Evolutionary conservation across 768 basidiomycete species (phyloP).

Genomic region (Hygrophorus pudorinus): DNA sequence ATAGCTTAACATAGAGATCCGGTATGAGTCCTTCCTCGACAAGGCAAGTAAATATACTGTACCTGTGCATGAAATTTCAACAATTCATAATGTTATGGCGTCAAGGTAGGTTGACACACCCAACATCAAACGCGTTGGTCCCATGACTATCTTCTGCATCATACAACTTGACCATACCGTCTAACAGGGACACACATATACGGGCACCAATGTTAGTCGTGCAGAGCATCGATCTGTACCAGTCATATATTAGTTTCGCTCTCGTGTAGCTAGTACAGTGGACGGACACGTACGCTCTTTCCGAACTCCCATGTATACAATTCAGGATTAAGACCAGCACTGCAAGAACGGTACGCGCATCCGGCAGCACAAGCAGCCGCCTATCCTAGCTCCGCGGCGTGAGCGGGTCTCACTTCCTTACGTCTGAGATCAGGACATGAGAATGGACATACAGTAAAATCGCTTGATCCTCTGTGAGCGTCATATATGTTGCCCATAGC

Average conservation of each 20-base stretch:
- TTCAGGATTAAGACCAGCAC: slow-evolving; percentile 66
- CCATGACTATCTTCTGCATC: slow-evolving; percentile 61
- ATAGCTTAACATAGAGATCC: slow-evolving; percentile 48
- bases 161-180: slow-evolving; percentile 59
- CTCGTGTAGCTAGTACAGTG: slow-evolving; percentile 1
- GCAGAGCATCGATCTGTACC: slow-evolving; percentile 39
- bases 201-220: slow-evolving; percentile 47
- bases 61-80: slow-evolving; percentile 28
- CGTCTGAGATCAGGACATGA: slow-evolving; percentile 3
- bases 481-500: slow-evolving; percentile 58
- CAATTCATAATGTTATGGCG: slow-evolving; percentile 4
- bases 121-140: slow-evolving; percentile 66
- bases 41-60: slow-evolving; percentile 52
- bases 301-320: slow-evolving; percentile 47
- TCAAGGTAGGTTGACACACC: slow-evolving; percentile 31
- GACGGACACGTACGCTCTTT: slow-evolving; percentile 40
- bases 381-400: slow-evolving; percentile 20
- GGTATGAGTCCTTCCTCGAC: slow-evolving; percentile 51
- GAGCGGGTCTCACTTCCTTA: slow-evolving; percentile 10
- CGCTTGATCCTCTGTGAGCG: slow-evolving; percentile 60
- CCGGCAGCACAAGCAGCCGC: slow-evolving; percentile 55
- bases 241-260: slow-evolving; percentile 8
- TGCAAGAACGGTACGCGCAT: slow-evolving; percentile 48
- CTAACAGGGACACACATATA: slow-evolving; percentile 59
- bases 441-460: slow-evolving; percentile 54